Evolutionary conservation across 805 yeast species (phyloP).

Genomic region (Candida glaebosa): DNA sequence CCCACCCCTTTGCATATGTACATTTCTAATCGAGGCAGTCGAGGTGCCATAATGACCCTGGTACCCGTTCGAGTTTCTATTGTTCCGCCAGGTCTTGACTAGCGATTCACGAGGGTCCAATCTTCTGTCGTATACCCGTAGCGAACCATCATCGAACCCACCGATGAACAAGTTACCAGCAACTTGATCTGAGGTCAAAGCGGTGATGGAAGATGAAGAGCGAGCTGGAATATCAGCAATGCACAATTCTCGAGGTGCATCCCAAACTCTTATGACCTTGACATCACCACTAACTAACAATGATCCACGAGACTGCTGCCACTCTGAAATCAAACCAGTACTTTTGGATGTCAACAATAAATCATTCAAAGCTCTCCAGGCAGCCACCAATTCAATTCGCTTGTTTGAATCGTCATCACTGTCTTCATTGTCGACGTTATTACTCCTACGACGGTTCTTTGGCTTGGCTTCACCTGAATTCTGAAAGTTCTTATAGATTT

Average conservation of each 20-base stretch:
- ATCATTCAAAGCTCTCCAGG: constrained; percentile 94
- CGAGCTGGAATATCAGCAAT: constrained; percentile 87
- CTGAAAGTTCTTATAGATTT: constrained; percentile 76
- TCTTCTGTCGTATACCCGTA: constrained; percentile 89
- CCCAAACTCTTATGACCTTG: constrained; percentile 89
- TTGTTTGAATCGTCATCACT: constrained; percentile 27
- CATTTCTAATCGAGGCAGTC: constrained; percentile 59
- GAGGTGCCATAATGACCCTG: constrained; percentile 1
- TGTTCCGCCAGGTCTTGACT: constrained; percentile 73
- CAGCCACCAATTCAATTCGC: constrained; percentile 60
- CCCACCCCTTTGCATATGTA: constrained; percentile 97
- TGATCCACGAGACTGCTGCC: constrained; percentile 96
- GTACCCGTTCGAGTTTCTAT: constrained; percentile 9
- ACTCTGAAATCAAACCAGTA: constrained; percentile 82
- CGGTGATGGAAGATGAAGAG: constrained; percentile 82
- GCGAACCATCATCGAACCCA: constrained; percentile 87
- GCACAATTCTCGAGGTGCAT: constrained; percentile 90
- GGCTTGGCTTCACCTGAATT: constrained; percentile 22
- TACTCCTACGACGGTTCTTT: constrained; percentile 1
- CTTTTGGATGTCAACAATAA: constrained; percentile 75
- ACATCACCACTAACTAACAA: constrained; percentile 92
- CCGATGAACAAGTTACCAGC: constrained; percentile 88
- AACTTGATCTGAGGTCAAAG: constrained; percentile 91
- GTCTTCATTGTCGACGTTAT: constrained; percentile 20
- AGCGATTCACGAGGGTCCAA: constrained; percentile 79